Evolutionary conservation across 257 asterid species (phyloP), one percentile per base, ranked within the genome.

Genomic region (Striga asiatica): DNA sequence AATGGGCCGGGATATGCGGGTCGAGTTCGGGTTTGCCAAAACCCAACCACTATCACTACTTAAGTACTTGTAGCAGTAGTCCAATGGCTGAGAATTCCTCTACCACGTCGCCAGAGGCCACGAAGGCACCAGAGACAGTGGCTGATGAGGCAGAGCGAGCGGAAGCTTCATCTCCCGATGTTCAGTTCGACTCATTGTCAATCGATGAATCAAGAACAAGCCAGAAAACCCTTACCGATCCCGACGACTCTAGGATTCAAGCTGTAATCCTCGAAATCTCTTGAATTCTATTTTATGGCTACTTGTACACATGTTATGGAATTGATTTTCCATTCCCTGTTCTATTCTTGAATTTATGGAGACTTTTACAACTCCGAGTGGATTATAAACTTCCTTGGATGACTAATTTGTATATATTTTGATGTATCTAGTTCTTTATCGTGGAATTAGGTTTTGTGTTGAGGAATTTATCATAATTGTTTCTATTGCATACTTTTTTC

Each of bases 161-260:
- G 17, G 71, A 28, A 13, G 50, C 58, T 13, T 66, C 64, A 0
- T 18, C 42, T 19, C 2, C 57, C 2, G 64, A 50, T 1, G 12
- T 22, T 18, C 20, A 58, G 0, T 32, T 74, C 24, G 73, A 58
- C 12, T 60, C 79, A 0, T 58, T 77, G 55, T 60, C 25, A n/a
- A 32, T 77, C 39, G 55, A 68, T 22, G 91, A 71, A 54, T 78
- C 83, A 24, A 71, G 29, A 3, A 58, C 2, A 37, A 58, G 47
- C 23, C 37, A 46, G 12, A 47, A 22, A 25, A 37, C 59, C n/a
- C 81, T 83, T 13, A 25, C 74, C 2, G 81, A 83, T 51, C 89
- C 82, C 7, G 94, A 81, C 0, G 87, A 70, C 29, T 61, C 78
- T 31, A 16, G 22, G 9, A 78, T 83, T 41, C 66, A 80, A 78